Evolutionary conservation across 164 flowering plant species (phyloP), one percentile per base, ranked within the genome.

Genomic region (Berberis thunbergii): DNA sequence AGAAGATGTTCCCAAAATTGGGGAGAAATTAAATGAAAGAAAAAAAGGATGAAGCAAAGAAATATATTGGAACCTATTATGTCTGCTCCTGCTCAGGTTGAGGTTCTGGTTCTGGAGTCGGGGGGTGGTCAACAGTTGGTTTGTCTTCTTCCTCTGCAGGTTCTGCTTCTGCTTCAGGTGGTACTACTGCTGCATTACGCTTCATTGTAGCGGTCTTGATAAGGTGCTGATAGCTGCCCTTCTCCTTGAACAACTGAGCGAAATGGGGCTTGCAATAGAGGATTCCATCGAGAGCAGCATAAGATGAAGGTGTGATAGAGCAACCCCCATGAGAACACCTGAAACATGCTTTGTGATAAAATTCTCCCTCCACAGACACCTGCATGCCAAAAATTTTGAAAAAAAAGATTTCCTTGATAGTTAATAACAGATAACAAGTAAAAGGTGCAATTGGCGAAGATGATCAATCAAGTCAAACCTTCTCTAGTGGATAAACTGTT

Each of bases 401-500:
- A 40, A 57, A 56, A 26, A 7, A 38, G 2, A 56, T 2, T 4
- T 54, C 57, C 4, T 1, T 56, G 9, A 40, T 9, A 6, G 13
- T 54, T 3, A 54, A 11, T 8, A 2, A 56, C 41, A 11, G 4
- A 57, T 41, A 41, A 41, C 1, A 42, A 6, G 1, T 44, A 2
- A 8, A 4, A 26, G 9, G 40, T 40, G 41, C 7, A 40, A 7
- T 39, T 57, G 7, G 8, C 40, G 42, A 42, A 41, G 1, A 4
- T 5, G 59, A 9, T 38, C 2, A 10, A 13, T 6, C 41, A 40
- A 48, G 4, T 4, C 43, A 43, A 62, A 82, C 88, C 86, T 84
- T 82, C 69, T 84, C 88, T 8, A 84, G 65, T 13, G 88, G 88
- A 67, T 84, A 84, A 7, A 76, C 88, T 12, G 88, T 84, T 54